These are phyloP conservation scores for Psilocybe subaeruginosa DNA, from an alignment of 768 basidiomycete species.

Conservation along the genomic window DNA sequence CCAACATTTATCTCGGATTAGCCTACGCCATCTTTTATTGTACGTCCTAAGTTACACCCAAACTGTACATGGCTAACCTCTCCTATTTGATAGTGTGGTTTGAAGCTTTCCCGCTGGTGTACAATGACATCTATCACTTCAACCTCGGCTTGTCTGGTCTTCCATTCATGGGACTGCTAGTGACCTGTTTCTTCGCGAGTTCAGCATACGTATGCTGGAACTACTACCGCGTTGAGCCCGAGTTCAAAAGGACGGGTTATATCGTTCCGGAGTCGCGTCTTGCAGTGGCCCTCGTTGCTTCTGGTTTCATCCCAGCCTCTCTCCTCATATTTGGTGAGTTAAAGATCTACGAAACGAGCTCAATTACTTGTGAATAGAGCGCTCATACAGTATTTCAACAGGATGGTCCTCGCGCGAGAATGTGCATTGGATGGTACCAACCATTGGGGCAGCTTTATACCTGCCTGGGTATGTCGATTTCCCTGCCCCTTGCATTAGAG, in stretches of 20 bases:
- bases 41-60: not conserved
- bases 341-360: not conserved
- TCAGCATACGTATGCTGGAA: constrained; percentile 3
- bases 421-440: constrained; percentile 7
- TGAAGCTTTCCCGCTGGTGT: constrained; percentile 7
- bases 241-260: not conserved
- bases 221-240: constrained; percentile 1
- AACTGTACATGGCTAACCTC: not conserved
- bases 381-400: not conserved
- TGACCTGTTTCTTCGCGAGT: constrained; percentile 4
- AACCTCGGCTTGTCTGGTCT: constrained; percentile 5
- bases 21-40: constrained; percentile 8
- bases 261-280: constrained; percentile 1
- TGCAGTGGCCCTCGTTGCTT: constrained; percentile 1
- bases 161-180: constrained; percentile 3
- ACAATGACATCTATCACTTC: constrained; percentile 7
- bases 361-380: no score
- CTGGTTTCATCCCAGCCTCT: constrained; percentile 3
- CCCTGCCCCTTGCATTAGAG: no score
- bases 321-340: constrained; percentile 5
- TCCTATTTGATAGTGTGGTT: constrained; percentile 1
- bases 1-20: constrained; percentile 1
- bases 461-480: not conserved
- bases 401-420: not conserved
- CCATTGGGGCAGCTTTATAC: constrained; percentile 5